These are phyloP conservation scores for Penicillium griseofulvum DNA, from an alignment of 2,329 filamentous ascomycete genomes.

Conservation along the genomic window DNA sequence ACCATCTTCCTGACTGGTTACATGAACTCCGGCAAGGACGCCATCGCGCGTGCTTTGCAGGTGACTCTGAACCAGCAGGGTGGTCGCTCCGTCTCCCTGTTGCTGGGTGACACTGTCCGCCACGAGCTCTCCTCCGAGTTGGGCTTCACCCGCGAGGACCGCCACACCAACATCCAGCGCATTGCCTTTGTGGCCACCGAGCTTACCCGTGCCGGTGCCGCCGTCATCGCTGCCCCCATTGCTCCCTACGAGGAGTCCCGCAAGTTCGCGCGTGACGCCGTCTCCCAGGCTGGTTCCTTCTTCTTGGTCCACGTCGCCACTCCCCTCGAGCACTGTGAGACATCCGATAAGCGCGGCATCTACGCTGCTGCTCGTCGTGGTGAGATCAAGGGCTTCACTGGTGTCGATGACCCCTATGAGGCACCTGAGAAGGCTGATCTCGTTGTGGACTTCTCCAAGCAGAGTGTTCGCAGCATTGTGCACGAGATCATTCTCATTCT, in stretches of 20 bases:
- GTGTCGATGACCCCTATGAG: conserved; percentile 97
- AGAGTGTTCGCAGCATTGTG: conserved; percentile 85
- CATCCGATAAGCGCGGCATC: conserved; percentile 89
- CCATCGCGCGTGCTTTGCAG: conserved; percentile 90
- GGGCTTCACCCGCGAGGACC: conserved; percentile 89
- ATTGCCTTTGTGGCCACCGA: conserved; percentile 96
- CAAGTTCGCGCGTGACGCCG: conserved; percentile 73
- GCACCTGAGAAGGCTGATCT: conserved; percentile 75
- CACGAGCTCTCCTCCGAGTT: conserved; percentile 90
- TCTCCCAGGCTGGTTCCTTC: conserved; percentile 83
- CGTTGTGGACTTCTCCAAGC: conserved; percentile 79
- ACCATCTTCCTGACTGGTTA: conserved; percentile 97
- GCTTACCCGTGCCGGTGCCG: conserved; percentile 86
- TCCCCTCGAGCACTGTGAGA: conserved; percentile 86
- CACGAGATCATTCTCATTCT: conserved; percentile 94
- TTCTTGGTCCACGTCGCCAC: conserved; percentile 95
- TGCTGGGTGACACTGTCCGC: conserved; percentile 93
- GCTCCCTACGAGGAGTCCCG: conserved; percentile 84
- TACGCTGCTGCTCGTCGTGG: conserved; percentile 80
- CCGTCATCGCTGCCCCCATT: conserved; percentile 94
- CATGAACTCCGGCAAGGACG: conserved; percentile 95
- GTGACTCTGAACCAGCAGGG: conserved; percentile 98
- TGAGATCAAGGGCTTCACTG: conserved; percentile 97
- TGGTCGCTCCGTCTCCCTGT: conserved; percentile 87
- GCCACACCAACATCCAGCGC: conserved; percentile 89